phyloP scores from a whole-genome alignment of 2,329 filamentous ascomycete genomes.

The Venturiaceae sp. region DNA sequence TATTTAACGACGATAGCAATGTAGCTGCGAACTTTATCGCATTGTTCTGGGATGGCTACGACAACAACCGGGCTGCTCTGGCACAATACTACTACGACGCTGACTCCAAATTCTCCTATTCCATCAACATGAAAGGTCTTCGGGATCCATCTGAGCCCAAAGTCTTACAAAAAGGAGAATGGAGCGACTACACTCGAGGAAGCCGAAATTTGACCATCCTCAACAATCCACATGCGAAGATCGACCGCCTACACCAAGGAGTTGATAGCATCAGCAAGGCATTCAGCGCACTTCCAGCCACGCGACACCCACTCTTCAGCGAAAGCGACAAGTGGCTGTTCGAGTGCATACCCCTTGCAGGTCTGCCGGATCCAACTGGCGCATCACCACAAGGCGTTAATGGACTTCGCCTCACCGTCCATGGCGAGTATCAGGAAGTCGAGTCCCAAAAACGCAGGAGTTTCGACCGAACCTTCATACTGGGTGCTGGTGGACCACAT shows the following conservation, averaged over 20 bases:
- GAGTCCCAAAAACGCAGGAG: conserved; percentile 53
- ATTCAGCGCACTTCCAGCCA: conserved; percentile 63
- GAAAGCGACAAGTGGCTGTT: conserved; percentile 69
- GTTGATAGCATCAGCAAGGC: conserved; percentile 57
- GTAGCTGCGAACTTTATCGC: conserved; percentile 69
- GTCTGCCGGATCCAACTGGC: conserved; percentile 59
- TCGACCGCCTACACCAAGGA: conserved; percentile 49
- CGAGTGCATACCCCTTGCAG: conserved; percentile 67
- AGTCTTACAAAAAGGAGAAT: conserved; percentile 35
- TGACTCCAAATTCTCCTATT: conserved; percentile 64
- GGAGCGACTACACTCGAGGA: conserved; percentile 65
- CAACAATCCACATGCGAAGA: conserved; percentile 47
- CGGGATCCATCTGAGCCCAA: conserved; percentile 28
- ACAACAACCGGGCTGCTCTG: conserved; percentile 57
- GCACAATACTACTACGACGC: conserved; percentile 64
- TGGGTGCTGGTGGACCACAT: conserved; percentile 58
- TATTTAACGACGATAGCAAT: conserved; percentile 64
- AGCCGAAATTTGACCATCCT: conserved; percentile 72
- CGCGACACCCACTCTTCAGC: conserved; percentile 63
- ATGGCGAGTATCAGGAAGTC: conserved; percentile 75
- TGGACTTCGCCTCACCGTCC: conserved; percentile 68
- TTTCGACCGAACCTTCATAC: conserved; percentile 72
- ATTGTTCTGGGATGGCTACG: conserved; percentile 65
- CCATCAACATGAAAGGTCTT: conserved; percentile 55
- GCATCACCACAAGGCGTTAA: conserved; percentile 58